A percentile compares a stretch with the other conserved stretches of the same genome.
phyloP scores from a whole-genome alignment of 164 flowering plant species.

The Platanus orientalis region DNA sequence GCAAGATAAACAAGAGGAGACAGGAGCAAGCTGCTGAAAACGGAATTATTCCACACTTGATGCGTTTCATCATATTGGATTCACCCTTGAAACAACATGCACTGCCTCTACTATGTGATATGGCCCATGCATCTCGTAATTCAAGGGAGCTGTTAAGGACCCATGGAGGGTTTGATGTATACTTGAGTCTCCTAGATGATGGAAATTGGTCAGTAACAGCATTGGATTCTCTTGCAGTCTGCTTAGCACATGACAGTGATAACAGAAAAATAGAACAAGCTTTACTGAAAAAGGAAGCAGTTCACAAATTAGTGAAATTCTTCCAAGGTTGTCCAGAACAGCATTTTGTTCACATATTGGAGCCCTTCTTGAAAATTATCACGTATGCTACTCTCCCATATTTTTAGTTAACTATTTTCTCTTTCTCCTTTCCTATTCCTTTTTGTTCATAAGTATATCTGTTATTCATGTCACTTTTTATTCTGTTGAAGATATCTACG shows the following conservation, averaged over 20 bases:
- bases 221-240: slow-evolving; percentile 89
- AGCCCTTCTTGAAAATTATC: slow-evolving; percentile 93
- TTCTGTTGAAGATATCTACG: background rate
- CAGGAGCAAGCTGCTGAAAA: slow-evolving; percentile 99
- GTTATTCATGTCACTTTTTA: background rate
- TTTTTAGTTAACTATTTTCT: background rate
- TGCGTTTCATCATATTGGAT: slow-evolving; percentile 77
- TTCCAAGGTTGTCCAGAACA: slow-evolving; percentile 93
- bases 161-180: slow-evolving; percentile 92
- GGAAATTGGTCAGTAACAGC: slow-evolving; percentile 92
- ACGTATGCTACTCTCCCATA: slow-evolving; percentile 50
- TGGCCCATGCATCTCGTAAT: slow-evolving; percentile 98
- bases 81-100: slow-evolving; percentile 88
- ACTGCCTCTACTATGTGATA: slow-evolving; percentile 89
- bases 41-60: slow-evolving; percentile 97
- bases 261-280: slow-evolving; percentile 92
- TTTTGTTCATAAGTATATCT: background rate
- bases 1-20: slow-evolving; percentile 96
- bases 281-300: slow-evolving; percentile 84
- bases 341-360: slow-evolving; percentile 92
- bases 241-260: slow-evolving; percentile 94
- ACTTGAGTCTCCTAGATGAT: slow-evolving; percentile 93
- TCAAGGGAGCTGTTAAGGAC: slow-evolving; percentile 96
- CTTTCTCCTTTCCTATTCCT: background rate
- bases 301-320: slow-evolving; percentile 92